These are phyloP conservation scores for Entoloma clypeatum DNA, from an alignment of 1,284 basidiomycete genomes.

Conservation along the genomic window DNA sequence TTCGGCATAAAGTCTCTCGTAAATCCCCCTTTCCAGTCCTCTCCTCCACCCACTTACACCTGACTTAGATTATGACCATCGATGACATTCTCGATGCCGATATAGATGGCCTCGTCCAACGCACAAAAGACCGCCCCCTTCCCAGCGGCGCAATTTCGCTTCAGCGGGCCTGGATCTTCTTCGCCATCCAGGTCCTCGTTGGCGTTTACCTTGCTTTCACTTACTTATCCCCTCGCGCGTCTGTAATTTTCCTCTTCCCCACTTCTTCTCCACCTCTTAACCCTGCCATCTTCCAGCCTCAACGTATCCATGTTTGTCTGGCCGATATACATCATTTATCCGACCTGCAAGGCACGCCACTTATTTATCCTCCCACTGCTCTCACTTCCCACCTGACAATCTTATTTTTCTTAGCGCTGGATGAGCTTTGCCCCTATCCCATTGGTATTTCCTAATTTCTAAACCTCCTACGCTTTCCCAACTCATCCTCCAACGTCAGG, in stretches of 20 bases:
- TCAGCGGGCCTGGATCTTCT: constrained; percentile 30
- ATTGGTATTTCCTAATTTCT: constrained; percentile 18
- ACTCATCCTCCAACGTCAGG: constrained; percentile 17
- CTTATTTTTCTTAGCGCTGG: constrained; percentile 28
- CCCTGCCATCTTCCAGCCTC: constrained; percentile 23
- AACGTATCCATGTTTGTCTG: constrained; percentile 24
- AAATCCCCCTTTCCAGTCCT: constrained; percentile 4
- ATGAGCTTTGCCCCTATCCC: constrained; percentile 29
- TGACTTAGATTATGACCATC: constrained; percentile 30
- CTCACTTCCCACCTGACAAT: not conserved
- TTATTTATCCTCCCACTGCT: not conserved
- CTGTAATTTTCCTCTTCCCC: constrained; percentile 4
- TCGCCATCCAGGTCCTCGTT: constrained; percentile 22
- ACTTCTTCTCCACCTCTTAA: not conserved
- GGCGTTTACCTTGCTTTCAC: constrained; percentile 22
- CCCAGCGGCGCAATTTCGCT: constrained; percentile 29
- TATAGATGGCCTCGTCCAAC: constrained; percentile 27
- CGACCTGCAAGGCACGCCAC: constrained; percentile 28
- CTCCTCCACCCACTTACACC: not conserved
- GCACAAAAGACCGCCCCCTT: constrained; percentile 27
- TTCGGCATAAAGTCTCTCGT: constrained; percentile 32
- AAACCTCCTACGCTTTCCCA: not conserved
- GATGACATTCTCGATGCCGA: constrained; percentile 31
- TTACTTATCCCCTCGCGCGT: constrained; percentile 23
- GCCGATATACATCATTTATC: constrained; percentile 31